Percentiles rank a stretch among this genome's conserved stretches.
Conservation (phyloP, 2,329 filamentous ascomycete species). For the Xylaria multiplex region DNA sequence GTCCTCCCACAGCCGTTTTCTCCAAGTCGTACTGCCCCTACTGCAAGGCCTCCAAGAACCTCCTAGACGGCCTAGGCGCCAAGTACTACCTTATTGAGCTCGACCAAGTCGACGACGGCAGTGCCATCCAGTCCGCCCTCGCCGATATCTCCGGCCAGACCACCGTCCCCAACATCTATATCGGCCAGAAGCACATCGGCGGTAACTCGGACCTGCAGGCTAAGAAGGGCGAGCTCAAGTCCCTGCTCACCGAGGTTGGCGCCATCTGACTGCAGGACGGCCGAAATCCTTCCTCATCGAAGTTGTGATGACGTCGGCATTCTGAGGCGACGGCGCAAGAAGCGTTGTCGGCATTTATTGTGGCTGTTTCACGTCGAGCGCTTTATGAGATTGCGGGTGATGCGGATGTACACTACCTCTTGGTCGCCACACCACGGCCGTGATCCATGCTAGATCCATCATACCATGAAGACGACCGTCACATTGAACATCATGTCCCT, state of each 20-base stretch:
- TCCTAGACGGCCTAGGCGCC: constrained; percentile 75
- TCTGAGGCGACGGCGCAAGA: not conserved
- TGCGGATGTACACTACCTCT: not conserved
- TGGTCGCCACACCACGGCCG: not conserved
- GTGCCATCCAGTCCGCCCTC: constrained; percentile 84
- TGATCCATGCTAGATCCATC: not conserved
- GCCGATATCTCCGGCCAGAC: constrained; percentile 81
- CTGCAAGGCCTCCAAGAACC: constrained; percentile 81
- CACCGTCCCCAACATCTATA: constrained; percentile 96
- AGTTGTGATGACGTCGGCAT: constrained; percentile 22
- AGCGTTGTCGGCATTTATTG: not conserved
- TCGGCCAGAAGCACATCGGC: constrained; percentile 89
- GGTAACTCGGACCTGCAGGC: constrained; percentile 90
- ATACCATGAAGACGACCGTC: not conserved
- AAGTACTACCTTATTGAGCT: constrained; percentile 83
- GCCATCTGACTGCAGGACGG: constrained; percentile 61
- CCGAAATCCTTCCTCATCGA: constrained; percentile 15
- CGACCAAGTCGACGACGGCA: constrained; percentile 84
- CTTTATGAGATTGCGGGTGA: not conserved
- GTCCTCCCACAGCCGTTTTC: constrained; percentile 76
- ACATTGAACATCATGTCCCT: not conserved
- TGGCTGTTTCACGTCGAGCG: not conserved
- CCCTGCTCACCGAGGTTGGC: constrained; percentile 70
- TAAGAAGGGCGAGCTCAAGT: constrained; percentile 71
- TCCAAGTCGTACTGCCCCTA: constrained; percentile 97